These are phyloP conservation scores for Fusarium papillatum DNA, from an alignment of 2,329 filamentous ascomycete genomes.

Conservation along the genomic window DNA sequence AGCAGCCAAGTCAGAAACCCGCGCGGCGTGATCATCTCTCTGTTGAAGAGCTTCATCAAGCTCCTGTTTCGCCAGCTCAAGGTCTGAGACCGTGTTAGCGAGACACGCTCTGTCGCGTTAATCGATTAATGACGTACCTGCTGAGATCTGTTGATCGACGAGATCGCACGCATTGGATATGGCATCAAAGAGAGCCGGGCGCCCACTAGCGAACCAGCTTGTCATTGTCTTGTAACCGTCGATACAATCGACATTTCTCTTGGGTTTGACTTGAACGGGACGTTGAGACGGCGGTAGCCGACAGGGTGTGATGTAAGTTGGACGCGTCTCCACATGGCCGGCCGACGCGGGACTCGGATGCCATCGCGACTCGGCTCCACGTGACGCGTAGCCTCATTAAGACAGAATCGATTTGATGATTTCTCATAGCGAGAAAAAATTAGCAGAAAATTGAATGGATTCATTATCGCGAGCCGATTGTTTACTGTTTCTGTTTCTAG, in stretches of 20 bases:
- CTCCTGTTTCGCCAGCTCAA: conserved; percentile 58
- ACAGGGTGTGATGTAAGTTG: conserved; percentile 27
- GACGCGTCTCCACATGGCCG: conserved; percentile 43
- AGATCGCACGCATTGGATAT: conserved; percentile 55
- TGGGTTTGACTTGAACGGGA: conserved; percentile 10
- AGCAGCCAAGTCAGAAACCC: conserved; percentile 16
- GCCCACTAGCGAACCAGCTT: conserved; percentile 55
- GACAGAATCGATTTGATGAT: not conserved
- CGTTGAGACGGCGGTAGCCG: conserved; percentile 8
- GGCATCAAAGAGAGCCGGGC: conserved; percentile 55
- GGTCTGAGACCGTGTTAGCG: conserved; percentile 34
- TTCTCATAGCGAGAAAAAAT: not conserved
- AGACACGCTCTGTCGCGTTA: not conserved
- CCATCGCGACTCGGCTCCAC: conserved; percentile 14
- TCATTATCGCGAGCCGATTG: not conserved
- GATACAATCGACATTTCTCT: conserved; percentile 21
- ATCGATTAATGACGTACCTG: conserved; percentile 46
- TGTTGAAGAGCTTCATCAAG: conserved; percentile 45
- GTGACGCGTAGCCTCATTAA: conserved; percentile 17
- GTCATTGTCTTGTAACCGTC: conserved; percentile 48
- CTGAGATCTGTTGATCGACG: conserved; percentile 53
- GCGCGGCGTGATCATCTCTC: conserved; percentile 28
- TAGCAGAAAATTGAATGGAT: not conserved
- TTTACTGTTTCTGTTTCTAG: not conserved
- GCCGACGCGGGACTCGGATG: conserved; percentile 24